Conservation (phyloP, 1,139 yeast genomes). For the Candida glucosophila region DNA sequence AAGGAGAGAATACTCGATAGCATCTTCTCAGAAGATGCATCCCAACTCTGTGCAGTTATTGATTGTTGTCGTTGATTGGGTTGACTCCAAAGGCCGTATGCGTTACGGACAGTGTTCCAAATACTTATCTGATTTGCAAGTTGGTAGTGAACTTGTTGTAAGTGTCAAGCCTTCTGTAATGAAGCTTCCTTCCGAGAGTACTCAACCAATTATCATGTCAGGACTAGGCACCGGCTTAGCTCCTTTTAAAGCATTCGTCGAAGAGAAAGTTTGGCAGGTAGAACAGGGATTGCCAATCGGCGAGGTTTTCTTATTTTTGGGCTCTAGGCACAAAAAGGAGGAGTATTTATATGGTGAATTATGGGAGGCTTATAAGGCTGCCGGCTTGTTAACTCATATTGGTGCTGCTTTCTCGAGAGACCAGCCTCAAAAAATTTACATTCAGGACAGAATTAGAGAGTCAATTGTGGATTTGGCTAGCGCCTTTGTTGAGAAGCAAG, state of each 20-base stretch:
- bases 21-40: slow-evolving; percentile 89
- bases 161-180: slow-evolving; percentile 95
- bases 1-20: slow-evolving; percentile 98
- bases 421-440: slow-evolving; percentile 89
- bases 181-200: slow-evolving; percentile 84
- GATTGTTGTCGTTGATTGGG: slow-evolving; percentile 96
- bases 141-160: slow-evolving; percentile 86
- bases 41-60: slow-evolving; percentile 86
- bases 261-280: slow-evolving; percentile 91
- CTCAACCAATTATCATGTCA: slow-evolving; percentile 91
- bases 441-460: slow-evolving; percentile 88
- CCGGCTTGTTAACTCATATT: slow-evolving; percentile 85
- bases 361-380: slow-evolving; percentile 94
- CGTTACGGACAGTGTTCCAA: slow-evolving; percentile 95
- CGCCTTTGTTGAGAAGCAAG: slow-evolving; percentile 70
- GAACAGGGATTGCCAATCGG: slow-evolving; percentile 87
- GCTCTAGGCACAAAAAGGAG: slow-evolving; percentile 93
- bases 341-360: slow-evolving; percentile 94
- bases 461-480: slow-evolving; percentile 63
- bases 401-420: slow-evolving; percentile 99
- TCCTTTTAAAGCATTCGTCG: slow-evolving; percentile 95
- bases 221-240: slow-evolving; percentile 98
- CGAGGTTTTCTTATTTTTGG: slow-evolving; percentile 78
- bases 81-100: slow-evolving; percentile 75
- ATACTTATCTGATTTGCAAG: slow-evolving; percentile 66